Evolutionary conservation across 106 monocot genomes (phyloP).

Genomic region (Platanthera zijinensis): DNA sequence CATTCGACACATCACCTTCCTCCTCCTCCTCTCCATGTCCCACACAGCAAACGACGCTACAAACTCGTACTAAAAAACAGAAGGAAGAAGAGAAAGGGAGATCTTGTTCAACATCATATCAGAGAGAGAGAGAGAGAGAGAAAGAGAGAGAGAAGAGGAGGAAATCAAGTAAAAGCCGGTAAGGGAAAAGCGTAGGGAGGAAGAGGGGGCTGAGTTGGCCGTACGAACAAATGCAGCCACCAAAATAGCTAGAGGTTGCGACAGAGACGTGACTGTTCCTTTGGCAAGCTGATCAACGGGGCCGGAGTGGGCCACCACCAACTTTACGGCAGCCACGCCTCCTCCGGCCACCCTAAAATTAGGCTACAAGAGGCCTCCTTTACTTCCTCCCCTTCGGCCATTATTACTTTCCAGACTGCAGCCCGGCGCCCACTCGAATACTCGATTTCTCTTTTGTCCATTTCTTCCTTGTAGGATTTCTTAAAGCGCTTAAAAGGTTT

Average conservation of each 20-base stretch:
- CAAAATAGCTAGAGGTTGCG: slow-evolving; percentile 53
- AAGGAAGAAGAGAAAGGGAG: not conserved
- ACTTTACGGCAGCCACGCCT: not conserved
- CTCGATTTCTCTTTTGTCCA: not conserved
- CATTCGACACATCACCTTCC: slow-evolving; percentile 2
- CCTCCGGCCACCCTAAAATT: not conserved
- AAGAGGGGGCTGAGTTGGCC: not conserved
- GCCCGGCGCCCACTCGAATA: not conserved
- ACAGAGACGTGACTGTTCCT: slow-evolving; percentile 80
- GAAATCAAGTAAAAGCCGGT: not conserved
- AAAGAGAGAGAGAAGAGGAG: not conserved
- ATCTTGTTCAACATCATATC: not conserved
- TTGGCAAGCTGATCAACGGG: not conserved
- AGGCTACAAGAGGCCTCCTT: not conserved
- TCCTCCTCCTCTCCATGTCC: slow-evolving; percentile 7
- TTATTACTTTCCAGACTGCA: slow-evolving; percentile 1
- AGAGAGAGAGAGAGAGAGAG: slow-evolving; percentile 8
- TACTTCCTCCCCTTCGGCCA: not conserved
- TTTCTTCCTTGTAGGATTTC: not conserved
- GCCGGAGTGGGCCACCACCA: slow-evolving; percentile 10
- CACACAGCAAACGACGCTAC: not conserved
- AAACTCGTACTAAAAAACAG: not conserved
- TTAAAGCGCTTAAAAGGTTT: not conserved
- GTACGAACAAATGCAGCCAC: slow-evolving; percentile 15
- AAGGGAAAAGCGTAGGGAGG: slow-evolving; percentile 7